Conservation (phyloP, 108 stramenopile species). For the Epipyxis sp. region DNA sequence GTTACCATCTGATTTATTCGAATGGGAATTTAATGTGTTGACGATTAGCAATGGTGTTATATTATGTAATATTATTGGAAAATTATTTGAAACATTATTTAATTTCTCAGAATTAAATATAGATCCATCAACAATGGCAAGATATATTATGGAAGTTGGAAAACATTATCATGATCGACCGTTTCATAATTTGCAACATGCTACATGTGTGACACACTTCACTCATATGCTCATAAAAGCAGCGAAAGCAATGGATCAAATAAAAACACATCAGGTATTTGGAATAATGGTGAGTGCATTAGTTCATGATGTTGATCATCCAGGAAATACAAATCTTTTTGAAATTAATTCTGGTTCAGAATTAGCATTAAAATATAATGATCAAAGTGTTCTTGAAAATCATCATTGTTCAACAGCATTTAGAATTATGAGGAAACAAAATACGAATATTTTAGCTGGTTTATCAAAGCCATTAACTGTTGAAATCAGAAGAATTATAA, state of each 20-base stretch:
- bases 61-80: slow-evolving; percentile 6
- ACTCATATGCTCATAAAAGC: slow-evolving; percentile 49
- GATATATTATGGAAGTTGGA: slow-evolving; percentile 18
- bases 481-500: slow-evolving; percentile 40
- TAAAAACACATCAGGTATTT: slow-evolving; percentile 43
- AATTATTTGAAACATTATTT: slow-evolving; percentile 1
- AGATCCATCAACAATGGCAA: neutral
- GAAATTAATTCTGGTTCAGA: slow-evolving; percentile 54
- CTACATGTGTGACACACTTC: slow-evolving; percentile 53
- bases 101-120: slow-evolving; percentile 12
- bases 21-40: slow-evolving; percentile 24
- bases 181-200: slow-evolving; percentile 67
- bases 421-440: slow-evolving; percentile 46
- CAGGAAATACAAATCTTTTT: slow-evolving; percentile 62
- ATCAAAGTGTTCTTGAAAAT: slow-evolving; percentile 62
- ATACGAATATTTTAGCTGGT: slow-evolving; percentile 44
- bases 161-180: slow-evolving; percentile 28
- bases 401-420: slow-evolving; percentile 62
- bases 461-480: slow-evolving; percentile 43
- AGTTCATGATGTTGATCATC: slow-evolving; percentile 68
- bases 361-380: slow-evolving; percentile 64
- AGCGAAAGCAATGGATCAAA: slow-evolving; percentile 37
- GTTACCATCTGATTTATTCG: slow-evolving; percentile 1
- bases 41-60: neutral
- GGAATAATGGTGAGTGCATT: slow-evolving; percentile 50